phyloP scores from a whole-genome alignment of 495 filamentous ascomycete species.

The Pyronema domesticum region DNA sequence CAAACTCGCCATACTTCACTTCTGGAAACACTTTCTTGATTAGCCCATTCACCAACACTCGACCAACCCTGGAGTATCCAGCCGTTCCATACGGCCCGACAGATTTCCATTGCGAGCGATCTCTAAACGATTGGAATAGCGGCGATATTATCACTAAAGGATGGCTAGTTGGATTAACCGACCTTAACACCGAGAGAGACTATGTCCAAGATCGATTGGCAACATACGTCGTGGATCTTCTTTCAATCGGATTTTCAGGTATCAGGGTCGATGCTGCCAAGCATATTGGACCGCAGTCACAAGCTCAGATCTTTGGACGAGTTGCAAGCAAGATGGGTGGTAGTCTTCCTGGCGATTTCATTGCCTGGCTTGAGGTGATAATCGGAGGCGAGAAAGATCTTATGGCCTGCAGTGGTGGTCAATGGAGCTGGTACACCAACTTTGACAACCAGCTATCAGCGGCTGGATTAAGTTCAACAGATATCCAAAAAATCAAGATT shows the following conservation, averaged over 20 bases:
- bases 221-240: constrained; percentile 23
- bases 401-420: constrained; percentile 19
- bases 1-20: constrained; percentile 24
- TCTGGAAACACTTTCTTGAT: constrained; percentile 24
- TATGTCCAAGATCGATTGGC: constrained; percentile 26
- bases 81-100: constrained; percentile 25
- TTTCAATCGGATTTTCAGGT: constrained; percentile 24
- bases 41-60: constrained; percentile 22
- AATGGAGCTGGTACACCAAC: constrained; percentile 26
- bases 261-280: constrained; percentile 26
- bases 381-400: constrained; percentile 21
- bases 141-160: constrained; percentile 24
- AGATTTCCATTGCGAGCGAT: constrained; percentile 25
- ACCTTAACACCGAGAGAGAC: constrained; percentile 25
- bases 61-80: constrained; percentile 24
- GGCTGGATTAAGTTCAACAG: constrained; percentile 11
- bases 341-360: constrained; percentile 19
- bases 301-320: constrained; percentile 17
- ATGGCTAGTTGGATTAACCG: constrained; percentile 22
- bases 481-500: constrained; percentile 24
- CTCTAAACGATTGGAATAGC: constrained; percentile 20
- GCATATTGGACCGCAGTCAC: constrained; percentile 22
- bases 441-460: constrained; percentile 16
- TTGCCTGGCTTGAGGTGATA: constrained; percentile 25
- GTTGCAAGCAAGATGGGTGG: constrained; percentile 23